Evolutionary conservation across 345 rosid species (phyloP).

Genomic region (Firmiana major): DNA sequence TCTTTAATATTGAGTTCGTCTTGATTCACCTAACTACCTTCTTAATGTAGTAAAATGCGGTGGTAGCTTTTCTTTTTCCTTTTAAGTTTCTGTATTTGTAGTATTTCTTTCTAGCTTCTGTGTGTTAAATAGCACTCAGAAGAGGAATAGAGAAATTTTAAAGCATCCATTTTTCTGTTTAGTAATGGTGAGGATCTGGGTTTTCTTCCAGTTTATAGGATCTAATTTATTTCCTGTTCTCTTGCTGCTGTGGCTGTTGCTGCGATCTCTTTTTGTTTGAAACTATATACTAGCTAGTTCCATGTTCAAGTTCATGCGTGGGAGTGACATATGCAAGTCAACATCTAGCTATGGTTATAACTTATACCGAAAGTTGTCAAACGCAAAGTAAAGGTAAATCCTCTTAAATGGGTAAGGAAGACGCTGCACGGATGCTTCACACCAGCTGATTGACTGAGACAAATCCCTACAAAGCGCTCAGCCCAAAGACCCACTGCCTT

Average conservation of each 20-base stretch:
- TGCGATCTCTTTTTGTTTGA: background rate
- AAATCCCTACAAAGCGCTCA: slow-evolving; percentile 11
- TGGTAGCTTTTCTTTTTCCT: background rate
- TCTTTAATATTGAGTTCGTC: background rate
- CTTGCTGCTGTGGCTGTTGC: background rate
- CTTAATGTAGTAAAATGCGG: background rate
- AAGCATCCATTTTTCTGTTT: background rate
- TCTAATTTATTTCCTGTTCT: background rate
- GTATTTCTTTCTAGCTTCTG: background rate
- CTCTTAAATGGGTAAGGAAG: slow-evolving; percentile 29
- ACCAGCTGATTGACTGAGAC: slow-evolving; percentile 19
- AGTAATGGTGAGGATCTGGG: background rate
- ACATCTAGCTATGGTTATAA: slow-evolving; percentile 15
- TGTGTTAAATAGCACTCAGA: background rate
- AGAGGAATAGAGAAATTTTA: background rate
- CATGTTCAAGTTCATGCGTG: slow-evolving; percentile 18
- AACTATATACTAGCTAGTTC: background rate
- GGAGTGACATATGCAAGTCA: slow-evolving; percentile 30
- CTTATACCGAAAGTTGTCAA: slow-evolving; percentile 17
- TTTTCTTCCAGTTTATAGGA: background rate
- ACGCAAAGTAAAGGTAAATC: slow-evolving; percentile 22
- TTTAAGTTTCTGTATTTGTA: background rate
- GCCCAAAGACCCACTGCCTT: slow-evolving; percentile 4
- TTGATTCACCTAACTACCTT: background rate
- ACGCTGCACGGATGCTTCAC: slow-evolving; percentile 32